Percentiles rank a stretch among this genome's conserved stretches.
Evolutionary conservation across 345 rosid species (phyloP).

Genomic region (Stellera chamaejasme): DNA sequence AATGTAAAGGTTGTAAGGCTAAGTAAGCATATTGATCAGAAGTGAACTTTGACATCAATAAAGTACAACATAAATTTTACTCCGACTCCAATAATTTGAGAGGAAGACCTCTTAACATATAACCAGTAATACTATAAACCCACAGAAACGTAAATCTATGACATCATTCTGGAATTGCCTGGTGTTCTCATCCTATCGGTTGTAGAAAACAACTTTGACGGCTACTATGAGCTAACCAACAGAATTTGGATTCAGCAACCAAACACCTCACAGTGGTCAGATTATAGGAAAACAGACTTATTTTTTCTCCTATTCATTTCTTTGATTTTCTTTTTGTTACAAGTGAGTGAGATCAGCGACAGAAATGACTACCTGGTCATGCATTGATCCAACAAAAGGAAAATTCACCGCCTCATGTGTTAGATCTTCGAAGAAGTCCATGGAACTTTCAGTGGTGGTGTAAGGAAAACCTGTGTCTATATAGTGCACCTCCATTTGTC

Average conservation of each 20-base stretch:
- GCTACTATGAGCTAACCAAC: no score
- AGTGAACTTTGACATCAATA: no score
- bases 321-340: neutral
- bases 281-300: conserved; percentile 11
- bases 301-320: neutral
- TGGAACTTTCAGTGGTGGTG: conserved; percentile 42
- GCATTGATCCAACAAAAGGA: conserved; percentile 24
- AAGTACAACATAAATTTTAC: no score
- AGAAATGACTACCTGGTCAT: conserved; percentile 39
- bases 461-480: conserved; percentile 49
- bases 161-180: no score
- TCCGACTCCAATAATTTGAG: no score
- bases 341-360: conserved; percentile 1
- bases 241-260: conserved; percentile 14
- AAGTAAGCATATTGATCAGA: no score
- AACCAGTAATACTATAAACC: no score
- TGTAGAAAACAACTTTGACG: no score
- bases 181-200: no score
- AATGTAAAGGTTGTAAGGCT: no score
- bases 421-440: conserved; percentile 54
- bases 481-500: conserved; percentile 53
- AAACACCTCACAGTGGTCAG: conserved; percentile 9
- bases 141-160: no score
- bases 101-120: no score
- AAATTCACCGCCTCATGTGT: conserved; percentile 32